Evolutionary conservation across 1,139 yeast genomes (phyloP), one percentile per base, ranked within the genome.

Genomic region (Geotrichum citri-aurantii): DNA sequence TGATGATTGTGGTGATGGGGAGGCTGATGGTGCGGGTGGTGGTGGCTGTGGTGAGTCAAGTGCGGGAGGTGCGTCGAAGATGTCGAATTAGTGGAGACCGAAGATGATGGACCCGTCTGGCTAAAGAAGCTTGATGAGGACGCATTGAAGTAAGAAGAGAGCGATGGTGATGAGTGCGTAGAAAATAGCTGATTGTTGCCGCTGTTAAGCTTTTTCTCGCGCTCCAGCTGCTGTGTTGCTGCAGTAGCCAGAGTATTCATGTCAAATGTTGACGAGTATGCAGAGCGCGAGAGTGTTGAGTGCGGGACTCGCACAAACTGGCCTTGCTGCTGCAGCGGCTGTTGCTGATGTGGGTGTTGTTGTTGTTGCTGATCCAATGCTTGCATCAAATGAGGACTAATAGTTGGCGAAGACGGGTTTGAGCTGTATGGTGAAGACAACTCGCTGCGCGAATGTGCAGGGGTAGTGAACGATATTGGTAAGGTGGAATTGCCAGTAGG

Each of bases 161-260:
- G 74, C 3, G 88, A 80, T 1, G 91, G 90, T 48, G 86, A 76
- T 0, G 88, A 84, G 67, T 80, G 81, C 11, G 84, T 37, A 7
- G 44, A 37, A 37, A 37, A n/a, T 14, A 37, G 44, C 19, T 37
- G n/a, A 8, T n/a, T 37, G 10, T 42, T 23, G 24, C 46, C n/a
- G 26, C 33, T 6, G 12, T 5, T 50, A 11, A 23, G 31, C 19
- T 37, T 54, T 19, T 62, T 63, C 60, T 79, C 82, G 50, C 79
- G 78, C 66, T 80, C 86, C 59, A 88, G 77, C 69, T 88, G 93
- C 68, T 87, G 88, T 5, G 91, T 81, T 1, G 96, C 95, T 2
- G 95, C 95, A 27, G 86, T 81, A 3, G 95, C 96, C 61, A 88
- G 74, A 2, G 87, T 79, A 69, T 88, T 88, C 70, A 88, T 37